phyloP scores from a whole-genome alignment of 2,329 filamentous ascomycete species.

The Cytospora chrysosperma region DNA sequence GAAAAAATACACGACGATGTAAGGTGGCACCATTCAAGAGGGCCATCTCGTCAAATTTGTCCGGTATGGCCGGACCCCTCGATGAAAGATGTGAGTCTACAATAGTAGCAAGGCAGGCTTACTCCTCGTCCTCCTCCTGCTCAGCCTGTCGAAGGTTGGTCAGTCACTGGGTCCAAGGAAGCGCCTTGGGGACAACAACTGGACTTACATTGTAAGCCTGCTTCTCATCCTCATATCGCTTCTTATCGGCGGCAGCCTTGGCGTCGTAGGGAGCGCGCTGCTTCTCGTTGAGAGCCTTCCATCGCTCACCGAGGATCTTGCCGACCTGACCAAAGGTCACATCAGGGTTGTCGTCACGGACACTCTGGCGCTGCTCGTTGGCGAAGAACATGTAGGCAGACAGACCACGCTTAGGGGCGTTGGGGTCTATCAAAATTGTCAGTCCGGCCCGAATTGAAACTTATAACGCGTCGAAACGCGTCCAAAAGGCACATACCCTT shows the following conservation, averaged over 20 bases:
- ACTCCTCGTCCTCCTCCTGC: slow-evolving; percentile 52
- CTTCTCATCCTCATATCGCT: slow-evolving; percentile 99
- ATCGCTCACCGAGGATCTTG: slow-evolving; percentile 96
- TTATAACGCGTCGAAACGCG: not conserved
- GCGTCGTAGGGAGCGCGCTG: slow-evolving; percentile 92
- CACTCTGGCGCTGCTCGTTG: slow-evolving; percentile 98
- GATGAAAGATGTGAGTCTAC: not conserved
- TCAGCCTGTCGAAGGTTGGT: slow-evolving; percentile 47
- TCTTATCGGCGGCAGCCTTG: slow-evolving; percentile 97
- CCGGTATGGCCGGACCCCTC: slow-evolving; percentile 4
- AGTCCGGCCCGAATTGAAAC: slow-evolving; percentile 8
- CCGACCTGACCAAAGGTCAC: slow-evolving; percentile 98
- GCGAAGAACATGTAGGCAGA: slow-evolving; percentile 99
- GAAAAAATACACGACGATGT: slow-evolving; percentile 16
- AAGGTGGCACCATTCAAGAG: not conserved
- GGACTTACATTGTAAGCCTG: slow-evolving; percentile 79
- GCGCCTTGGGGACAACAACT: slow-evolving; percentile 19
- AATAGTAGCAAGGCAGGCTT: slow-evolving; percentile 1
- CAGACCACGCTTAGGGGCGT: slow-evolving; percentile 97
- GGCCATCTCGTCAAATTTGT: not conserved
- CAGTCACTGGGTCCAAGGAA: slow-evolving; percentile 29
- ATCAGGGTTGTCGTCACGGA: slow-evolving; percentile 96
- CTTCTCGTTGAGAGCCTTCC: slow-evolving; percentile 95
- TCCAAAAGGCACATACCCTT: slow-evolving; percentile 50
- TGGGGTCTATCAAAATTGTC: slow-evolving; percentile 66